phyloP scores from a whole-genome alignment of 805 yeast species.

The Cyberlindnera lachancei region DNA sequence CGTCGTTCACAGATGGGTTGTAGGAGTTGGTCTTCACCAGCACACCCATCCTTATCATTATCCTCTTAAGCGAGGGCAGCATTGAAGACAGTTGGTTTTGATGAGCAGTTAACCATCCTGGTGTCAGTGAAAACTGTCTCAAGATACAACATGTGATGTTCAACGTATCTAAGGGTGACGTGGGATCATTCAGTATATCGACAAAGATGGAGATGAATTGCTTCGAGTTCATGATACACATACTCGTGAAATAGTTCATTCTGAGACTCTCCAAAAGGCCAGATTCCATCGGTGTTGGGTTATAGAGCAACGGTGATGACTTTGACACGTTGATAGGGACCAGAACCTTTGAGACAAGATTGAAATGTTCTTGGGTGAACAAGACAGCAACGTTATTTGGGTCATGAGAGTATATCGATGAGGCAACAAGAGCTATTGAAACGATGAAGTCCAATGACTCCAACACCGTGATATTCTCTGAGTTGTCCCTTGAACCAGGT shows the following conservation, averaged over 20 bases:
- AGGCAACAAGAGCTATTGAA: constrained; percentile 26
- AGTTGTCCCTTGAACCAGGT: constrained; percentile 11
- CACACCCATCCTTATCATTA: constrained; percentile 16
- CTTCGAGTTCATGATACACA: constrained; percentile 18
- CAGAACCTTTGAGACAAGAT: constrained; percentile 14
- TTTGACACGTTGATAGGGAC: constrained; percentile 17
- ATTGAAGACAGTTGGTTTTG: constrained; percentile 21
- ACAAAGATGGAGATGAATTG: constrained; percentile 15
- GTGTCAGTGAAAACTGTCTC: constrained; percentile 26
- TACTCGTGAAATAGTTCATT: constrained; percentile 22
- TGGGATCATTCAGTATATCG: constrained; percentile 23
- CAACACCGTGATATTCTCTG: constrained; percentile 17
- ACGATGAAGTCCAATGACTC: constrained; percentile 26
- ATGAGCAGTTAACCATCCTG: constrained; percentile 20
- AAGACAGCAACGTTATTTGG: constrained; percentile 23
- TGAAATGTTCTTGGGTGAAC: constrained; percentile 20
- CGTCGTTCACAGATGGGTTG: constrained; percentile 11
- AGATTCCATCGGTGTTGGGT: constrained; percentile 12
- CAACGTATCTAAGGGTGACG: constrained; percentile 24
- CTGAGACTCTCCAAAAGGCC: constrained; percentile 22
- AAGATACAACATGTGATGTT: constrained; percentile 31
- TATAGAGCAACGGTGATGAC: constrained; percentile 10
- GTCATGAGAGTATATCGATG: constrained; percentile 21
- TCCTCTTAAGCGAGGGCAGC: constrained; percentile 25
- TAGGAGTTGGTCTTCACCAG: constrained; percentile 16